phyloP scores from a whole-genome alignment of 1,284 basidiomycete genomes.

The Thelephora terrestris region DNA sequence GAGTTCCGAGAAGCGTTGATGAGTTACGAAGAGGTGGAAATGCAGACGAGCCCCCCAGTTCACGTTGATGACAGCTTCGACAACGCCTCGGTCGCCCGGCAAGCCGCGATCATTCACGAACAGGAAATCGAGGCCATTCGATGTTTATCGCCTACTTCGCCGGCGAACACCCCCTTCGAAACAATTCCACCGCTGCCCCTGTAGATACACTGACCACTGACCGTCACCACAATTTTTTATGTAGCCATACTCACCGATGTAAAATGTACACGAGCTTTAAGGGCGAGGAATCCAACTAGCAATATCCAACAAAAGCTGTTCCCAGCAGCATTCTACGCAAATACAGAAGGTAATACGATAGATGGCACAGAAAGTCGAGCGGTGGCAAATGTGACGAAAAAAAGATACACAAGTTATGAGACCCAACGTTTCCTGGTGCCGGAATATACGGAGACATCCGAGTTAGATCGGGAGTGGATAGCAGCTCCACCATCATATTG shows the following conservation, averaged over 20 bases:
- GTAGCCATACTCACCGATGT: too few relatives aligned
- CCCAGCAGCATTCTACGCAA: too few relatives aligned
- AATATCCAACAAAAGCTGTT: too few relatives aligned
- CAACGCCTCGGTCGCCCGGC: conserved; percentile 41
- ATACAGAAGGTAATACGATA: too few relatives aligned
- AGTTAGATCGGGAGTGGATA: background rate
- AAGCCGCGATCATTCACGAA: conserved; percentile 47
- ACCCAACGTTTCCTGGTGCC: conserved; percentile 35
- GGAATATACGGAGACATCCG: conserved; percentile 1
- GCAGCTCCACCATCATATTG: conserved; percentile 6
- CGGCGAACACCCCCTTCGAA: too few relatives aligned
- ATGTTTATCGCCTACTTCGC: conserved; percentile 19
- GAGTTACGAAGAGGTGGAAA: conserved; percentile 57
- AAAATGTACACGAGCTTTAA: too few relatives aligned
- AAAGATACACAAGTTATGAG: conserved; percentile 27
- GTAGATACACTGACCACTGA: too few relatives aligned
- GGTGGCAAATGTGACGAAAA: background rate
- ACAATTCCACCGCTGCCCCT: too few relatives aligned
- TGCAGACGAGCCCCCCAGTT: conserved; percentile 37
- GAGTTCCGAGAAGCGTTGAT: conserved; percentile 63
- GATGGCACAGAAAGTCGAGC: background rate
- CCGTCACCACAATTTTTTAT: too few relatives aligned
- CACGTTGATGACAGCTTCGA: conserved; percentile 41
- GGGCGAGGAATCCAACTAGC: too few relatives aligned
- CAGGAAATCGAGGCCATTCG: conserved; percentile 48